Percentiles rank a stretch among this genome's conserved stretches.
phyloP scores from a whole-genome alignment of 495 filamentous ascomycete genomes.

The Hapsidospora chrysogenum region DNA sequence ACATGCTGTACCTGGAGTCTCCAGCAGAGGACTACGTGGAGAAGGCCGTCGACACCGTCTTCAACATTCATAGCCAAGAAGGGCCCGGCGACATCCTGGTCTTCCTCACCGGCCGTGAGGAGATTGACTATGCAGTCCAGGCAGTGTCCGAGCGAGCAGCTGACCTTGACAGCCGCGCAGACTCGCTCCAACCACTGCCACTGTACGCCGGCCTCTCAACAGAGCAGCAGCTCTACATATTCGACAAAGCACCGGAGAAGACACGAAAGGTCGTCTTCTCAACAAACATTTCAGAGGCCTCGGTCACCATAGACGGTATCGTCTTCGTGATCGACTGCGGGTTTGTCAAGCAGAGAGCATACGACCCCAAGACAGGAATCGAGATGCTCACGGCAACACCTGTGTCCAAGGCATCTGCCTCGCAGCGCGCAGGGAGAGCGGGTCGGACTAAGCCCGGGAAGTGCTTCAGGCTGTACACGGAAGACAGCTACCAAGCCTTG shows the following conservation, averaged over 20 bases:
- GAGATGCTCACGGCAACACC: constrained; percentile 78
- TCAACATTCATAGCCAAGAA: constrained; percentile 87
- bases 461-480: constrained; percentile 86
- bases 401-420: constrained; percentile 83
- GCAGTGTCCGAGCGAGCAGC: constrained; percentile 60
- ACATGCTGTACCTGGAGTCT: constrained; percentile 66
- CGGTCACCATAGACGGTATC: constrained; percentile 84
- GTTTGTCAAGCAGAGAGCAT: constrained; percentile 81
- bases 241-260: constrained; percentile 72
- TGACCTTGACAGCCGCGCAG: constrained; percentile 54
- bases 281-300: constrained; percentile 94
- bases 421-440: constrained; percentile 80
- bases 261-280: constrained; percentile 83
- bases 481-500: constrained; percentile 52
- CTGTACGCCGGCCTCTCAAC: constrained; percentile 80
- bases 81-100: constrained; percentile 79
- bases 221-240: constrained; percentile 85
- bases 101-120: constrained; percentile 85
- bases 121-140: constrained; percentile 73
- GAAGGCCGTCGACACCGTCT: constrained; percentile 69
- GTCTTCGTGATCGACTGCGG: constrained; percentile 87
- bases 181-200: constrained; percentile 58
- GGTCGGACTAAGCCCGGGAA: constrained; percentile 88
- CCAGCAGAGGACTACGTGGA: constrained; percentile 83
- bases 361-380: constrained; percentile 76